A percentile compares a stretch with the other conserved stretches of the same genome.
Conservation (phyloP, 768 basidiomycete species). For the Mycena belliarum region DNA sequence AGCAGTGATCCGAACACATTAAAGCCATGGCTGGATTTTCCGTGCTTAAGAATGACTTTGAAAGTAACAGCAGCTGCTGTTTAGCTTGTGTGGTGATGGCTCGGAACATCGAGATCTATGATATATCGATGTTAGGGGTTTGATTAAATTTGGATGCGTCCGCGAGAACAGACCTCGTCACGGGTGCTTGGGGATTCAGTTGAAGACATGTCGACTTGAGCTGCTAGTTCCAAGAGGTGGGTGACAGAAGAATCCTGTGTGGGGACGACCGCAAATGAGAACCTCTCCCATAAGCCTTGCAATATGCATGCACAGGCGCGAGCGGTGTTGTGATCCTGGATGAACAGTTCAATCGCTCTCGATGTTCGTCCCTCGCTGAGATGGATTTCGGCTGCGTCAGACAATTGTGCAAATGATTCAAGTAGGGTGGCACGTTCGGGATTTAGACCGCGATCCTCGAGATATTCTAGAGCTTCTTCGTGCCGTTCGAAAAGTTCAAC, state of each 20-base stretch:
- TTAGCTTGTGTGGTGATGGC: slow-evolving; percentile 29
- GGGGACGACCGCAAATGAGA: slow-evolving; percentile 40
- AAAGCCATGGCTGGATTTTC: slow-evolving; percentile 35
- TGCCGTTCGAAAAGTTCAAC: slow-evolving; percentile 45
- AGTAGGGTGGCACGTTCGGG: slow-evolving; percentile 47
- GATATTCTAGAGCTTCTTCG: slow-evolving; percentile 56
- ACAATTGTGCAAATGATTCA: slow-evolving; percentile 37
- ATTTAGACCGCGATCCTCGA: slow-evolving; percentile 57
- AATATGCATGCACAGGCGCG: slow-evolving; percentile 43
- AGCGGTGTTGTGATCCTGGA: slow-evolving; percentile 33
- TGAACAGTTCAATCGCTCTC: slow-evolving; percentile 49
- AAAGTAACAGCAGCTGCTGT: slow-evolving; percentile 32
- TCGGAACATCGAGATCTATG: slow-evolving; percentile 32
- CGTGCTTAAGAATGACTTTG: slow-evolving; percentile 24
- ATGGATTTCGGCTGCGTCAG: slow-evolving; percentile 56
- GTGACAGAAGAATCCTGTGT: slow-evolving; percentile 10
- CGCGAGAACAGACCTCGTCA: slow-evolving; percentile 17
- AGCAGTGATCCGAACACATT: slow-evolving; percentile 46
- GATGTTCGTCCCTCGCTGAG: slow-evolving; percentile 44
- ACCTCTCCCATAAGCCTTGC: slow-evolving; percentile 44
- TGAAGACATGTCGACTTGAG: slow-evolving; percentile 18
- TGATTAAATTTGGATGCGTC: neutral
- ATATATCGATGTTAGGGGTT: too few relatives aligned
- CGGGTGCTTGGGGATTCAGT: neutral
- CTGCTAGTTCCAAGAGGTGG: slow-evolving; percentile 29